Conservation (phyloP, 345 rosid species). For the Syzygium aqueum region DNA sequence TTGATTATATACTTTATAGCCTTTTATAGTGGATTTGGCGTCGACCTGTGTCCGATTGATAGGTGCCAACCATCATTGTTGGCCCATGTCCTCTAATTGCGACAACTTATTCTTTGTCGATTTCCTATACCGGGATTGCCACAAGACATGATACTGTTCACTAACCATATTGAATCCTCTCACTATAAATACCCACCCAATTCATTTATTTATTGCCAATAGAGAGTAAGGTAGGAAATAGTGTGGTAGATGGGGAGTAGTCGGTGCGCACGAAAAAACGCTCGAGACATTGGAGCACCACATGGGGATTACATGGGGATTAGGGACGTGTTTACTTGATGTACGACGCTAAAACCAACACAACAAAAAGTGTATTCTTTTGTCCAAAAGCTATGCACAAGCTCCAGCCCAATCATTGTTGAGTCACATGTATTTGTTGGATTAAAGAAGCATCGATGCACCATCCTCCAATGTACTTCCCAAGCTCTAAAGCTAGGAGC, state of each 20-base stretch:
- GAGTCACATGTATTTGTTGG: neutral
- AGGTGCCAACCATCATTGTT: neutral
- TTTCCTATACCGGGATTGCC: neutral
- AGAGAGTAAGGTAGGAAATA: neutral
- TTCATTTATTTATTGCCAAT: neutral
- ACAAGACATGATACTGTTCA: neutral
- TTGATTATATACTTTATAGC: neutral
- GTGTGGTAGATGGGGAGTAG: neutral
- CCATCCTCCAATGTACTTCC: neutral
- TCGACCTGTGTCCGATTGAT: neutral
- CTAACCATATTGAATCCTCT: neutral
- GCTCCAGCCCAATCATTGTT: neutral
- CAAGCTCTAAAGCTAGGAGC: neutral
- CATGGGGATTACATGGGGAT: neutral
- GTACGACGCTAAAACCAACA: neutral
- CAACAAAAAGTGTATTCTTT: neutral
- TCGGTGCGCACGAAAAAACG: neutral
- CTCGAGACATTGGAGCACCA: neutral
- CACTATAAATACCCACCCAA: neutral
- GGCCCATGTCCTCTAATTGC: neutral
- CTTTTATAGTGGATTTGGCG: neutral
- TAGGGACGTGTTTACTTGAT: neutral
- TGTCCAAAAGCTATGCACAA: neutral
- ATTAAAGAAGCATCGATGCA: neutral
- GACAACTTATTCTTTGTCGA: fast-evolving